Conservation (phyloP, 371 early-diverging fungal genomes). For the Lichtheimia hyalospora region DNA sequence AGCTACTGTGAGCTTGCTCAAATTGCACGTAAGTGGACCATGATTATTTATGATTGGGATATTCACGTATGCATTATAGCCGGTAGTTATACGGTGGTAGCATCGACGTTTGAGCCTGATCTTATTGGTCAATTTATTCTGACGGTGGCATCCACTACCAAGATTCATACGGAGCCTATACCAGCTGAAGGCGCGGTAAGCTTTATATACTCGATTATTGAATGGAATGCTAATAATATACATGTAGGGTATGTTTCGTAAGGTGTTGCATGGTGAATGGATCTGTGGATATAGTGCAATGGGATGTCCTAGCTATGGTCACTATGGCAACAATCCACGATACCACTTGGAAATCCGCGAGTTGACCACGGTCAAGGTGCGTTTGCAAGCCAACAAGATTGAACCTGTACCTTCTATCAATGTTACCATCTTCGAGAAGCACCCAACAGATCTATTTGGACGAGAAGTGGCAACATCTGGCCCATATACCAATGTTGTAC, state of each 20-base stretch:
- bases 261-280: conserved; percentile 69
- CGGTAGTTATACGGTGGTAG: conserved; percentile 75
- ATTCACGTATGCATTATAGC: conserved; percentile 33
- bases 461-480: conserved; percentile 71
- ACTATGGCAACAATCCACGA: conserved; percentile 68
- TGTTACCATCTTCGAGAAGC: conserved; percentile 67
- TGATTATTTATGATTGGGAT: background rate
- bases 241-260: conserved; percentile 70
- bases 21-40: conserved; percentile 45
- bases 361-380: conserved; percentile 64
- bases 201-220: conserved; percentile 11
- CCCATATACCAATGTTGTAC: conserved; percentile 70
- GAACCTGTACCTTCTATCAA: conserved; percentile 70
- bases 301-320: conserved; percentile 65
- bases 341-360: conserved; percentile 64
- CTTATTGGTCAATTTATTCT: conserved; percentile 69
- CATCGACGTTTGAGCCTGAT: conserved; percentile 78
- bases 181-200: conserved; percentile 82
- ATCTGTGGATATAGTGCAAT: conserved; percentile 61
- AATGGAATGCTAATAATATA: background rate
- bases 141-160: conserved; percentile 53
- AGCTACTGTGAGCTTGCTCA: conserved; percentile 66
- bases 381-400: conserved; percentile 70
- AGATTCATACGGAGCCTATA: conserved; percentile 54
- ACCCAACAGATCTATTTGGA: conserved; percentile 59